A percentile compares a stretch with the other conserved stretches of the same genome.
These are phyloP conservation scores for Pseudovirgaria hyperparasitica DNA, from an alignment of 2,329 filamentous ascomycete species.

Conservation along the genomic window DNA sequence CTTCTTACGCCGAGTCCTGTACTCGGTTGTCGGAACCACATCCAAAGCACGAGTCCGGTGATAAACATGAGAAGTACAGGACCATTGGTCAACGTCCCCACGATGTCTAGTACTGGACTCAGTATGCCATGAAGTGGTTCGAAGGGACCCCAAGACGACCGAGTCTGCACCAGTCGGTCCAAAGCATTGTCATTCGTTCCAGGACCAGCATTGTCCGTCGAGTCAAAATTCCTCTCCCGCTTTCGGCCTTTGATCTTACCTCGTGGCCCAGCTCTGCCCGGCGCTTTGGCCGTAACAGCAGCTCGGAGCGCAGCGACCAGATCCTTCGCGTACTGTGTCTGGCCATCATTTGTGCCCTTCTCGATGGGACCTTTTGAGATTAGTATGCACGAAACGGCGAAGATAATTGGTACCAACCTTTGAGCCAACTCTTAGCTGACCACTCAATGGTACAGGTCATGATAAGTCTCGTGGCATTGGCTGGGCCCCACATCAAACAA, in stretches of 20 bases:
- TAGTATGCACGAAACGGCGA: conserved; percentile 1
- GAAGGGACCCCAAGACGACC: conserved; percentile 82
- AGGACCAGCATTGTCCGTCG: conserved; percentile 32
- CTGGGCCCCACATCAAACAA: conserved; percentile 83
- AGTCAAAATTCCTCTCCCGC: conserved; percentile 40
- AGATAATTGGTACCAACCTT: conserved; percentile 44
- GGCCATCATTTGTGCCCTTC: conserved; percentile 86
- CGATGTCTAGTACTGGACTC: conserved; percentile 55
- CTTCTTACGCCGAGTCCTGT: conserved; percentile 25
- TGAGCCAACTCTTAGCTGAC: conserved; percentile 96
- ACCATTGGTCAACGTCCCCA: conserved; percentile 59
- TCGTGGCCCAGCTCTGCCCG: conserved; percentile 34
- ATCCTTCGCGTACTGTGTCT: conserved; percentile 69
- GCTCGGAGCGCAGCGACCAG: conserved; percentile 62
- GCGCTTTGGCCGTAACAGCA: conserved; percentile 54
- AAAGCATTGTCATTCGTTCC: conserved; percentile 21
- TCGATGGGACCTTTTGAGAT: conserved; percentile 67
- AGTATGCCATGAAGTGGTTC: conserved; percentile 62
- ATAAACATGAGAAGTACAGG: conserved; percentile 37
- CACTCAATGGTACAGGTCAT: conserved; percentile 90
- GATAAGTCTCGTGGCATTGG: conserved; percentile 71
- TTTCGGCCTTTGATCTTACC: conserved; percentile 43
- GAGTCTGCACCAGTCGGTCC: conserved; percentile 32
- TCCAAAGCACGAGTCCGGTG: conserved; percentile 36
- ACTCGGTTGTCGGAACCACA: conserved; percentile 21